These are phyloP conservation scores for Globisporangium paroecandrum DNA, from an alignment of 352 stramenopile species.

Conservation along the genomic window DNA sequence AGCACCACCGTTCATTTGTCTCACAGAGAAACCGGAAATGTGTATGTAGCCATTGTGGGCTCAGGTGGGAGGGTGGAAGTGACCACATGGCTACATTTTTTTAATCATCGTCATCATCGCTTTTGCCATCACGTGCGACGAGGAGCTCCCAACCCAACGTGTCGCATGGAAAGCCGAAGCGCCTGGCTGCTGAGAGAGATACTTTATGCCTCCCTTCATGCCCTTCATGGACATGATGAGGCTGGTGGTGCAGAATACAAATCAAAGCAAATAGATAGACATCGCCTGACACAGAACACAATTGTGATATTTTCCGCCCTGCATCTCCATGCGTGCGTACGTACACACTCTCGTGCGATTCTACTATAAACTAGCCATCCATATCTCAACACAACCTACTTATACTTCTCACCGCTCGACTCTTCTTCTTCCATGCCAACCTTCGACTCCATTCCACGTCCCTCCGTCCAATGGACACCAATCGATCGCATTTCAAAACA, in stretches of 20 bases:
- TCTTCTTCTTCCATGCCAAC: neutral
- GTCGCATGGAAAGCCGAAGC: neutral
- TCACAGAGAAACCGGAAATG: neutral
- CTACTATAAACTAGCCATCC: neutral
- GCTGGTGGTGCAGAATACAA: neutral
- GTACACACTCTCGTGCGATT: too few relatives aligned
- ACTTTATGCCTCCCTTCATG: too few relatives aligned
- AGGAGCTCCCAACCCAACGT: neutral
- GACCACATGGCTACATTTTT: neutral
- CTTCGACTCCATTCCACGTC: neutral
- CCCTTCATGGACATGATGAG: too few relatives aligned
- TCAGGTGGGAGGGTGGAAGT: neutral
- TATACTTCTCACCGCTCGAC: neutral
- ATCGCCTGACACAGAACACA: neutral
- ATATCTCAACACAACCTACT: neutral
- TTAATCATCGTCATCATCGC: neutral
- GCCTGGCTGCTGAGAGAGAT: neutral
- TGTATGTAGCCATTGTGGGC: neutral
- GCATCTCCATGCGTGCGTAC: too few relatives aligned
- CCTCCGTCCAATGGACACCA: neutral
- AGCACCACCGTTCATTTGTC: neutral
- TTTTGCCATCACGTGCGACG: neutral
- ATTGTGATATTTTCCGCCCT: too few relatives aligned
- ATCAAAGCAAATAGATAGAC: neutral
- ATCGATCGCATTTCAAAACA: constrained; percentile 6